Conservation (phyloP, 2,329 filamentous ascomycete species). For the Metarhizium rileyi region DNA sequence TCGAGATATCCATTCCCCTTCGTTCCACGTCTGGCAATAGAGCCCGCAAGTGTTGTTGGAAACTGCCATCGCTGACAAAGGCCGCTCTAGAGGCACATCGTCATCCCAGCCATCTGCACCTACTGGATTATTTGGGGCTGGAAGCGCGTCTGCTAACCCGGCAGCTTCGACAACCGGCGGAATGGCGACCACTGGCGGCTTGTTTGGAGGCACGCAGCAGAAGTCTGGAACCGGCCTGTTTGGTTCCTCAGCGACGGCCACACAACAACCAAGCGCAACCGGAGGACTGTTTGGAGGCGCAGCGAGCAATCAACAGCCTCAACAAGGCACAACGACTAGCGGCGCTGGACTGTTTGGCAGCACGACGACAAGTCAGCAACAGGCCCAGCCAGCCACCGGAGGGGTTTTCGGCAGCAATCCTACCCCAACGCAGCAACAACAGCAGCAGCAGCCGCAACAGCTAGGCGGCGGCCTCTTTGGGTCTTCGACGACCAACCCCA, state of each 20-base stretch:
- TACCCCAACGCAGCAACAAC: slow-evolving; percentile 15
- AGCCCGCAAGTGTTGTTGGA: background rate
- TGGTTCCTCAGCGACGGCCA: slow-evolving; percentile 16
- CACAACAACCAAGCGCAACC: slow-evolving; percentile 10
- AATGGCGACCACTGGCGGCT: slow-evolving; percentile 27
- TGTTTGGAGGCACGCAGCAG: slow-evolving; percentile 24
- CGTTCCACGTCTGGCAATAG: background rate
- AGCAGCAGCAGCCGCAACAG: slow-evolving; percentile 18
- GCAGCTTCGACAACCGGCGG: slow-evolving; percentile 17
- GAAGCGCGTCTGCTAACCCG: slow-evolving; percentile 17
- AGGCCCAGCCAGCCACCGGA: slow-evolving; percentile 13
- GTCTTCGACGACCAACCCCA: slow-evolving; percentile 11
- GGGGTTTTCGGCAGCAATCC: slow-evolving; percentile 23
- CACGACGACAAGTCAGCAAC: slow-evolving; percentile 14
- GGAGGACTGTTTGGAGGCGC: slow-evolving; percentile 19
- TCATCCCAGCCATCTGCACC: slow-evolving; percentile 24
- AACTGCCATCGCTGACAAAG: background rate
- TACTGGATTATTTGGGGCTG: slow-evolving; percentile 28
- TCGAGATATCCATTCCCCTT: background rate
- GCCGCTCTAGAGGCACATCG: slow-evolving; percentile 13
- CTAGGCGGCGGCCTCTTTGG: slow-evolving; percentile 21
- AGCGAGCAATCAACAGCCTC: slow-evolving; percentile 12
- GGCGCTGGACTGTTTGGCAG: slow-evolving; percentile 5
- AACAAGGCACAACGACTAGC: background rate
- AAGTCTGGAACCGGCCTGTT: slow-evolving; percentile 21